A percentile compares a stretch with the other conserved stretches of the same genome.
These are phyloP conservation scores for Boechera divaricarpa DNA, from an alignment of 345 rosid genomes.

Conservation along the genomic window DNA sequence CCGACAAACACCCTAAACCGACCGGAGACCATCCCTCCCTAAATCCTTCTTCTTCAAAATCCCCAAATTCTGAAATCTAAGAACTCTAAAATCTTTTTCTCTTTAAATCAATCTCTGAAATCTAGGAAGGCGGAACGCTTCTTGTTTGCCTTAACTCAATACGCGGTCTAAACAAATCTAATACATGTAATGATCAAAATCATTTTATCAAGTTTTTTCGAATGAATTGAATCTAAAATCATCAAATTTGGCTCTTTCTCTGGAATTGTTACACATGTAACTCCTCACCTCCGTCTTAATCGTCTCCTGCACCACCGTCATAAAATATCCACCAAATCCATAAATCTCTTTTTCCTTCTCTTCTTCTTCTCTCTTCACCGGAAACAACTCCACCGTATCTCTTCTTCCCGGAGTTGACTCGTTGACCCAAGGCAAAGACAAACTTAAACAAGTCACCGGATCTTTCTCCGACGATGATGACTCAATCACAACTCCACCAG, in stretches of 20 bases:
- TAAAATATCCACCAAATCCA: conserved; percentile 67
- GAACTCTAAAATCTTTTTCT: too few species aligned
- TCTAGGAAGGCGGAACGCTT: conserved; percentile 75
- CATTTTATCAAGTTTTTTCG: background rate
- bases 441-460: conserved; percentile 62
- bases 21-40: too few species aligned
- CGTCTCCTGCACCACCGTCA: conserved; percentile 89
- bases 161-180: conserved; percentile 62
- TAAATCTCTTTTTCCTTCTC: conserved; percentile 37
- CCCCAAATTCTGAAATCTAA: too few species aligned
- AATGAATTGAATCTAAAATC: background rate
- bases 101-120: too few species aligned
- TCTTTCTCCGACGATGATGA: conserved; percentile 50
- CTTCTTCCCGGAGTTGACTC: conserved; percentile 38
- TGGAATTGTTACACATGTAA: conserved; percentile 51
- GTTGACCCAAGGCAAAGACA: conserved; percentile 62
- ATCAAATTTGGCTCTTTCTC: background rate
- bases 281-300: conserved; percentile 80
- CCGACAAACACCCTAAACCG: too few species aligned
- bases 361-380: conserved; percentile 38
- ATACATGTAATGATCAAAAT: conserved; percentile 8
- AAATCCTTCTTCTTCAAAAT: too few species aligned
- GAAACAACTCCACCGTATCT: conserved; percentile 31
- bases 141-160: conserved; percentile 84
- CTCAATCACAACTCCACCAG: conserved; percentile 51